phyloP scores from a whole-genome alignment of 768 basidiomycete species.

The Udeniomyces megalosporus region DNA sequence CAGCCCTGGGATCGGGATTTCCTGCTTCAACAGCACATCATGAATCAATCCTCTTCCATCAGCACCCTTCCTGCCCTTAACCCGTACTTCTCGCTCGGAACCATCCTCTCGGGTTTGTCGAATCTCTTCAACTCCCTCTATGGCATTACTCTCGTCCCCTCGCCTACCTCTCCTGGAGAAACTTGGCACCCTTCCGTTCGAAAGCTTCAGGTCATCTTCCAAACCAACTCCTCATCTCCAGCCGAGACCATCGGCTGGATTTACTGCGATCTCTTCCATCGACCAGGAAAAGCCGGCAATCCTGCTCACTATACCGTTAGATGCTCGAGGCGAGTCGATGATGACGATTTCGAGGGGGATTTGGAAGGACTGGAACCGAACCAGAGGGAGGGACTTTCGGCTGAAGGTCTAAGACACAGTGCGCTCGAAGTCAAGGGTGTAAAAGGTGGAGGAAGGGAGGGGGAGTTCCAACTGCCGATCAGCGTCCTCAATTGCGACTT shows the following conservation, averaged over 20 bases:
- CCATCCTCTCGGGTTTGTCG: constrained; percentile 79
- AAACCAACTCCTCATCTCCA: constrained; percentile 35
- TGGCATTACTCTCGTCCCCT: constrained; percentile 60
- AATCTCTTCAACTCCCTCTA: constrained; percentile 72
- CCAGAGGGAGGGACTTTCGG: not conserved
- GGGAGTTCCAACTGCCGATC: constrained; percentile 71
- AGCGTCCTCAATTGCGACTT: constrained; percentile 88
- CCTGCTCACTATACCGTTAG: constrained; percentile 97
- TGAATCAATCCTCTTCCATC: constrained; percentile 42
- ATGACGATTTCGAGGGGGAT: constrained; percentile 67
- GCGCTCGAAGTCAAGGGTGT: constrained; percentile 31
- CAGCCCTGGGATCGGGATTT: constrained; percentile 97
- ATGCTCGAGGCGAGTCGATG: constrained; percentile 79
- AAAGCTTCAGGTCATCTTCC: constrained; percentile 66
- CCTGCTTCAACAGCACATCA: constrained; percentile 47
- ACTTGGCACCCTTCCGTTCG: constrained; percentile 77
- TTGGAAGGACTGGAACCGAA: constrained; percentile 22
- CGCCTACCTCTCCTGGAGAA: constrained; percentile 54
- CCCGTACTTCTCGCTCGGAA: constrained; percentile 55
- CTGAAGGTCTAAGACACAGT: not conserved
- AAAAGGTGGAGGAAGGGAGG: constrained; percentile 44
- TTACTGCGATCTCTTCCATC: constrained; percentile 77
- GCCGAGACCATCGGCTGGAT: constrained; percentile 82
- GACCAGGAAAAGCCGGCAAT: constrained; percentile 69
- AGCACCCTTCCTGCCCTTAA: constrained; percentile 36